Evolutionary conservation across 2,329 filamentous ascomycete species (phyloP).

Genomic region (Xylariaceae sp.): DNA sequence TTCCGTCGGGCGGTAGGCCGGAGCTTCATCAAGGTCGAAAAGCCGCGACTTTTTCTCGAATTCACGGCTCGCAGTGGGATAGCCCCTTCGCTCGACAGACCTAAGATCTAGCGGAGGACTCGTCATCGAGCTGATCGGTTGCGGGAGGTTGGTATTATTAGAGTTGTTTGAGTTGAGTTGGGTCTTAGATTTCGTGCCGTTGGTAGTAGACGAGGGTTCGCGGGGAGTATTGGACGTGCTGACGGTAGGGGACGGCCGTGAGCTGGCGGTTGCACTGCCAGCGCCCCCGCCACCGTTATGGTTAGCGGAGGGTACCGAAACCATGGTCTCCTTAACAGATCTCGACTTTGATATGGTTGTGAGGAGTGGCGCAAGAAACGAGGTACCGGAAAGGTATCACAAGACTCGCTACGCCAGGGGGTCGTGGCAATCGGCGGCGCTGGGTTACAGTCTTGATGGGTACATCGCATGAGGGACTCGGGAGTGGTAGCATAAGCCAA

Average conservation of each 20-base stretch:
- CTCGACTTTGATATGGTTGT: slow-evolving; percentile 3
- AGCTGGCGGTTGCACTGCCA: slow-evolving; percentile 44
- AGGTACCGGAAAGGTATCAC: slow-evolving; percentile 1
- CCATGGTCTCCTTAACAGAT: slow-evolving; percentile 31
- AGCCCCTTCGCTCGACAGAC: slow-evolving; percentile 86
- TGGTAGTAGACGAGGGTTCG: slow-evolving; percentile 32
- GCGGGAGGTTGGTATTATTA: slow-evolving; percentile 45
- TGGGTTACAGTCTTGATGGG: slow-evolving; percentile 23
- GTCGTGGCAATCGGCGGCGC: slow-evolving; percentile 20
- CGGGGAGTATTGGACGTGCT: slow-evolving; percentile 31
- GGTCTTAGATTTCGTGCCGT: slow-evolving; percentile 42
- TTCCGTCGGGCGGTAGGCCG: slow-evolving; percentile 81
- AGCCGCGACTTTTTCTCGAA: slow-evolving; percentile 70
- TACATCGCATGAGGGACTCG: slow-evolving; percentile 24
- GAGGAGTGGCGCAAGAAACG: not conserved
- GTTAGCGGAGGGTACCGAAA: slow-evolving; percentile 36
- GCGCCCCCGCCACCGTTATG: slow-evolving; percentile 36
- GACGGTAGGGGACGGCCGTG: slow-evolving; percentile 47
- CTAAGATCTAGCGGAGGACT: slow-evolving; percentile 69
- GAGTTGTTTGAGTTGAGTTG: slow-evolving; percentile 50
- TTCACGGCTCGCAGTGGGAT: slow-evolving; percentile 70
- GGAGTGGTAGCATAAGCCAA: slow-evolving; percentile 10
- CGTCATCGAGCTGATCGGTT: slow-evolving; percentile 50
- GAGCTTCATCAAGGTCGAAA: slow-evolving; percentile 82
- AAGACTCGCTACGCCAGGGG: slow-evolving; percentile 3